Conservation (phyloP, 805 yeast genomes). For the Kuraishia borneana region DNA sequence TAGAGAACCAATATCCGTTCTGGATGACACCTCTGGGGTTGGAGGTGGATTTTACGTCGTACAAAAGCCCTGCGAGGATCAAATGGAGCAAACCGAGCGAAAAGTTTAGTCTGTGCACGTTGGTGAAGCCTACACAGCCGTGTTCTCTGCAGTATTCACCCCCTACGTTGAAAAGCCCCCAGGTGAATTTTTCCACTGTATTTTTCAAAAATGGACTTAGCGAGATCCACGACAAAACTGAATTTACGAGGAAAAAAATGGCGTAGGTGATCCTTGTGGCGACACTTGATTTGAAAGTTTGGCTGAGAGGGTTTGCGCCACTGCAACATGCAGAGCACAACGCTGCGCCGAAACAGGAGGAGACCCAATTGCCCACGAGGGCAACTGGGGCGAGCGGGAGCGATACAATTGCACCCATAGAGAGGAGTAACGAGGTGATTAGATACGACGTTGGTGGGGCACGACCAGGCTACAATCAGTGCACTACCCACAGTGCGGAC, state of each 20-base stretch:
- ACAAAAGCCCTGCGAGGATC: slow-evolving; percentile 49
- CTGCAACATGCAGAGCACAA: slow-evolving; percentile 51
- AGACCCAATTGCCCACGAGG: slow-evolving; percentile 46
- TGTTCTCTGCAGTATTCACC: slow-evolving; percentile 60
- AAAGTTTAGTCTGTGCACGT: slow-evolving; percentile 87
- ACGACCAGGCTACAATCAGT: too few species aligned
- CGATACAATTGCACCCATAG: slow-evolving; percentile 62
- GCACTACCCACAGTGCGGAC: too few species aligned
- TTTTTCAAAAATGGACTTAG: slow-evolving; percentile 69
- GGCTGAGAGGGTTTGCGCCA: slow-evolving; percentile 24
- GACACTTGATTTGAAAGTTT: slow-evolving; percentile 50
- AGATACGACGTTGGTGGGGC: too few species aligned
- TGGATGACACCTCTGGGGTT: slow-evolving; percentile 77
- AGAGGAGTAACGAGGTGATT: background rate
- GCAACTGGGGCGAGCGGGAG: slow-evolving; percentile 53
- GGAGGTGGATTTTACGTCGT: slow-evolving; percentile 67
- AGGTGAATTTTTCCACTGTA: slow-evolving; percentile 60
- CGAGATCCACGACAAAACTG: slow-evolving; percentile 86
- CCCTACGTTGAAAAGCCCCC: slow-evolving; percentile 54
- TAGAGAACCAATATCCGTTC: slow-evolving; percentile 86
- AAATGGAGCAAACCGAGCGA: slow-evolving; percentile 78
- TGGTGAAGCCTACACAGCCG: slow-evolving; percentile 80
- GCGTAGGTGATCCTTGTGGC: slow-evolving; percentile 88
- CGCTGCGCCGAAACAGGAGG: slow-evolving; percentile 78
- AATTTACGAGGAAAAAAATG: slow-evolving; percentile 59